These are phyloP conservation scores for Diplodia seriata DNA, from an alignment of 2,329 filamentous ascomycete genomes.

Conservation along the genomic window DNA sequence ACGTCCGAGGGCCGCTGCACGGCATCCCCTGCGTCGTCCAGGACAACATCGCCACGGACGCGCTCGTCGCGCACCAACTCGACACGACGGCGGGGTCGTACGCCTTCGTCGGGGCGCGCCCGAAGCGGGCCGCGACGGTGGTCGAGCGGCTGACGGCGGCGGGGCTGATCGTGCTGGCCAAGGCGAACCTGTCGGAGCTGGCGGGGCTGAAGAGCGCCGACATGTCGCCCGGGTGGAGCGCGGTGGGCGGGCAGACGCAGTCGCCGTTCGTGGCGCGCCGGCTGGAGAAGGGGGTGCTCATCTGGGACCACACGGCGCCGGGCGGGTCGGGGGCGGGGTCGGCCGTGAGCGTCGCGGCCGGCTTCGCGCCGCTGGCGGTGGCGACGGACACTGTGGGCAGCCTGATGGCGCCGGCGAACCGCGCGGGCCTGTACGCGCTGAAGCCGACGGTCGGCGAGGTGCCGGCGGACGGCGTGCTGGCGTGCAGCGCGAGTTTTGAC, in stretches of 20 bases:
- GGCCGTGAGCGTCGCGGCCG: conserved; percentile 49
- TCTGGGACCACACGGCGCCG: conserved; percentile 47
- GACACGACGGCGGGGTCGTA: conserved; percentile 52
- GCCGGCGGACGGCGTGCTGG: conserved; percentile 48
- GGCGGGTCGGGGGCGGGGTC: conserved; percentile 49
- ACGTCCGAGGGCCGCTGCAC: conserved; percentile 49
- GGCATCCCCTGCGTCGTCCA: conserved; percentile 54
- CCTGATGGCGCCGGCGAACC: conserved; percentile 50
- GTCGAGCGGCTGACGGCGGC: conserved; percentile 47
- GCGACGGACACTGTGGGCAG: conserved; percentile 51
- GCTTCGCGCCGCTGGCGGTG: conserved; percentile 51
- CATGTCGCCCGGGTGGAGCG: conserved; percentile 51
- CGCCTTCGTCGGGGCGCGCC: conserved; percentile 48
- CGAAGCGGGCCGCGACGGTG: conserved; percentile 45
- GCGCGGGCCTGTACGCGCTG: conserved; percentile 49
- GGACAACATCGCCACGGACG: conserved; percentile 51
- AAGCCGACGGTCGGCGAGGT: conserved; percentile 48
- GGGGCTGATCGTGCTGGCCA: conserved; percentile 53
- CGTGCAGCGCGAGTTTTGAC: conserved; percentile 45
- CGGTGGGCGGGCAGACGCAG: conserved; percentile 49
- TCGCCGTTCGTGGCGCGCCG: conserved; percentile 49
- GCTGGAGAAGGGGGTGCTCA: conserved; percentile 46
- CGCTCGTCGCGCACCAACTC: conserved; percentile 44
- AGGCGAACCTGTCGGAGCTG: conserved; percentile 52
- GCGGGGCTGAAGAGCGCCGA: conserved; percentile 46